Evolutionary conservation across 306 rosid genomes (phyloP).

Genomic region (Fragaria vesca): DNA sequence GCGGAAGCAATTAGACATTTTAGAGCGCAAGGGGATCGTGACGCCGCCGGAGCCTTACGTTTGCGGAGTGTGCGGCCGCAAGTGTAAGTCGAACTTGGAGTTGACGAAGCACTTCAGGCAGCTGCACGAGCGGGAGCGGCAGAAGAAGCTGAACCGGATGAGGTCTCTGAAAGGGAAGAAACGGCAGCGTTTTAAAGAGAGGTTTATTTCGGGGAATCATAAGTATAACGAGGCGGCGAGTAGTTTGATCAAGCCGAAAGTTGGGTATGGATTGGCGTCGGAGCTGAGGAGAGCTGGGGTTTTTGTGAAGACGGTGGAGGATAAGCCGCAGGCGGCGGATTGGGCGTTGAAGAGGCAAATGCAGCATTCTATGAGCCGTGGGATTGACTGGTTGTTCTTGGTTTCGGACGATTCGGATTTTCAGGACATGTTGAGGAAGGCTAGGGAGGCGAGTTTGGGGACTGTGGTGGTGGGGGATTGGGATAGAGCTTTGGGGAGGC

Average conservation of each 20-base stretch:
- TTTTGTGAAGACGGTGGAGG: constrained; percentile 76
- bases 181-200: constrained; percentile 61
- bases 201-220: constrained; percentile 48
- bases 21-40: constrained; percentile 61
- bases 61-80: constrained; percentile 68
- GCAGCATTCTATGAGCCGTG: constrained; percentile 80
- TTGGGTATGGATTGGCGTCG: constrained; percentile 75
- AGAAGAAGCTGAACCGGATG: constrained; percentile 63
- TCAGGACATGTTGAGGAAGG: constrained; percentile 75
- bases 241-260: constrained; percentile 46
- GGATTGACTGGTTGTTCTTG: constrained; percentile 77
- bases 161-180: constrained; percentile 57
- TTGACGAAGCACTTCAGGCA: constrained; percentile 68
- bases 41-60: constrained; percentile 50
- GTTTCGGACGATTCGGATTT: constrained; percentile 86
- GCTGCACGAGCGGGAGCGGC: constrained; percentile 69
- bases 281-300: constrained; percentile 87
- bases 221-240: constrained; percentile 71
- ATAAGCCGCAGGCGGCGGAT: constrained; percentile 88
- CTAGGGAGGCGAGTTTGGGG: constrained; percentile 63
- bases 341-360: constrained; percentile 86
- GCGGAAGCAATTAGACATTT: constrained; percentile 46
- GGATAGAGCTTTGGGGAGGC: constrained; percentile 65
- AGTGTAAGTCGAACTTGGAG: constrained; percentile 59
- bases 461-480: constrained; percentile 84